Conservation (phyloP, 768 basidiomycete species). For the Tulasnella sp. region DNA sequence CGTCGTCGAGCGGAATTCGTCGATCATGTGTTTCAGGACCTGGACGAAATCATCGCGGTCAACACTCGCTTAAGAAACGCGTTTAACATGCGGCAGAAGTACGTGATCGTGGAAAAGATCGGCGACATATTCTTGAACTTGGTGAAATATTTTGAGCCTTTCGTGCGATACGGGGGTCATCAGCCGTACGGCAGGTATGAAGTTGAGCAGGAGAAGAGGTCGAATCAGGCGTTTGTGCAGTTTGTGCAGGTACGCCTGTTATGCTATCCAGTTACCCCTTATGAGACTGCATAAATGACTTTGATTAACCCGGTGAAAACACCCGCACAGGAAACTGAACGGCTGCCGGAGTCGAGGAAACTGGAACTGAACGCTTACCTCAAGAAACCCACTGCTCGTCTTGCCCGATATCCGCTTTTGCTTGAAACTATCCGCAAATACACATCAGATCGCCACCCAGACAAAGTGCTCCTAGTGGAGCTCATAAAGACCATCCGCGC, state of each 20-base stretch:
- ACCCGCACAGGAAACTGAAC: constrained; percentile 89
- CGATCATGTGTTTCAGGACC: constrained; percentile 97
- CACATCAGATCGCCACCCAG: constrained; percentile 86
- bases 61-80: constrained; percentile 91
- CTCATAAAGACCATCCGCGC: constrained; percentile 76
- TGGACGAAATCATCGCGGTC: constrained; percentile 89
- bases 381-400: constrained; percentile 95
- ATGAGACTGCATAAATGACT: no score
- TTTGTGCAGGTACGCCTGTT: constrained; percentile 99
- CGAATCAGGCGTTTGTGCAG: constrained; percentile 87
- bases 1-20: constrained; percentile 81
- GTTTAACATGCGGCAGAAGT: constrained; percentile 92
- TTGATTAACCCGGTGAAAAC: no score
- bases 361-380: constrained; percentile 97
- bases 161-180: constrained; percentile 90
- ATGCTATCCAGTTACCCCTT: no score
- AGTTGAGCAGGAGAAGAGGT: constrained; percentile 96
- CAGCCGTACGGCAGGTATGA: constrained; percentile 98
- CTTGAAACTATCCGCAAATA: constrained; percentile 91
- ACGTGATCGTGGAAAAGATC: constrained; percentile 71
- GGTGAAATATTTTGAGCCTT: constrained; percentile 88
- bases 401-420: constrained; percentile 92
- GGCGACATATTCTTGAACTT: constrained; percentile 70
- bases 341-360: constrained; percentile 92
- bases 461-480: constrained; percentile 76